phyloP scores from a whole-genome alignment of 176 grass and related monocot genomes.

The Aegilops tauschii region DNA sequence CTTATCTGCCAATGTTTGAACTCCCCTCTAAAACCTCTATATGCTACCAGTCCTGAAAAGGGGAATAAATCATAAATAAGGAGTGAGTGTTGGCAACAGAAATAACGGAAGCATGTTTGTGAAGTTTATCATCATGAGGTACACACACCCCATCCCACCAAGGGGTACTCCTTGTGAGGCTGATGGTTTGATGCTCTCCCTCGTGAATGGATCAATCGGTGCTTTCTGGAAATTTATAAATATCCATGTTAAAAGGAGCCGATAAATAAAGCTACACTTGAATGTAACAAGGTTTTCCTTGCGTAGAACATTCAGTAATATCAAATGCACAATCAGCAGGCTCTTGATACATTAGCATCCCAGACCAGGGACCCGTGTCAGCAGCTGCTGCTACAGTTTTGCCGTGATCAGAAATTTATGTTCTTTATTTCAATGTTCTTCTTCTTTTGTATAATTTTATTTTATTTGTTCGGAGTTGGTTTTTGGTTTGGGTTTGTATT shows the following conservation, averaged over 20 bases:
- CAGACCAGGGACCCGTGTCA: too few relatives aligned
- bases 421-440: too few relatives aligned
- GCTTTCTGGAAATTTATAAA: conserved; percentile 74
- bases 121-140: conserved; percentile 17
- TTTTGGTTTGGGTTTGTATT: too few relatives aligned
- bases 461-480: too few relatives aligned
- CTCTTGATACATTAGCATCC: too few relatives aligned
- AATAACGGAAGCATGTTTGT: not conserved
- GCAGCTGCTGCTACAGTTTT: too few relatives aligned
- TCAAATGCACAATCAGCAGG: too few relatives aligned
- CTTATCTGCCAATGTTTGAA: conserved; percentile 95
- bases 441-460: too few relatives aligned
- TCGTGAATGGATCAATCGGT: conserved; percentile 95
- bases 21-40: conserved; percentile 98
- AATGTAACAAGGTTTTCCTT: not conserved
- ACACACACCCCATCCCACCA: conserved; percentile 88
- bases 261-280: conserved; percentile 10
- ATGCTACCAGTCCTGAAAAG: conserved; percentile 79
- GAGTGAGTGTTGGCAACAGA: conserved; percentile 6
- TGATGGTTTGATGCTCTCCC: conserved; percentile 66
- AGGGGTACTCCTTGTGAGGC: conserved; percentile 94
- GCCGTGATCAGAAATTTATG: too few relatives aligned
- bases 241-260: conserved; percentile 36
- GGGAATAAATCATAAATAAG: conserved; percentile 21
- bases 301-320: too few relatives aligned